Evolutionary conservation across 495 filamentous ascomycete species (phyloP).

Genomic region (Penicillium pulvis): DNA sequence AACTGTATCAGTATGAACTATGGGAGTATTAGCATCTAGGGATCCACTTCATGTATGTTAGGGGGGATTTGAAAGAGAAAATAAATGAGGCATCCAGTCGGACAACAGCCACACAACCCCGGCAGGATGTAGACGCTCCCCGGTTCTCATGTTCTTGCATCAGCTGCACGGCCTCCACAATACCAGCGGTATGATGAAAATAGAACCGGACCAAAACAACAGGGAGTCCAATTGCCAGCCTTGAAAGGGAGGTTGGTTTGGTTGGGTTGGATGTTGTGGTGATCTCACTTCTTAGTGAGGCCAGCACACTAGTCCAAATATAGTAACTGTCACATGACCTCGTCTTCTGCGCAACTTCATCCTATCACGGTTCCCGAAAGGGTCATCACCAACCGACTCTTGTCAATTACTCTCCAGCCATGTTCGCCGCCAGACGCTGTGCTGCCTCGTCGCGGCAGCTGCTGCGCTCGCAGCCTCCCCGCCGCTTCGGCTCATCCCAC

Average conservation of each 20-base stretch:
- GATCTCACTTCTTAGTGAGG: background rate
- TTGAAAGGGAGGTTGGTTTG: conserved; percentile 1
- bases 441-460: conserved; percentile 44
- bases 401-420: conserved; percentile 37
- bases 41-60: conserved; percentile 3
- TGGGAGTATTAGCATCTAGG: background rate
- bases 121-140: background rate
- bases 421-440: conserved; percentile 50
- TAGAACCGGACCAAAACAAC: background rate
- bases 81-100: conserved; percentile 8
- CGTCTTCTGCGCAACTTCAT: conserved; percentile 29
- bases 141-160: background rate
- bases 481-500: conserved; percentile 48
- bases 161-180: conserved; percentile 5
- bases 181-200: conserved; percentile 1
- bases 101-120: conserved; percentile 6
- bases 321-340: conserved; percentile 23
- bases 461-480: conserved; percentile 48
- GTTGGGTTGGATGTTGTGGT: background rate
- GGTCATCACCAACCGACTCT: conserved; percentile 35
- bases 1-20: background rate
- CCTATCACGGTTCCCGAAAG: conserved; percentile 31
- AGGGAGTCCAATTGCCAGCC: background rate
- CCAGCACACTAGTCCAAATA: conserved; percentile 25
- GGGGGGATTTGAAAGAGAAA: background rate